Base-by-base conservation (phyloP, 1,139 yeast species). In the Scheffersomyces segobiensis region DNA sequence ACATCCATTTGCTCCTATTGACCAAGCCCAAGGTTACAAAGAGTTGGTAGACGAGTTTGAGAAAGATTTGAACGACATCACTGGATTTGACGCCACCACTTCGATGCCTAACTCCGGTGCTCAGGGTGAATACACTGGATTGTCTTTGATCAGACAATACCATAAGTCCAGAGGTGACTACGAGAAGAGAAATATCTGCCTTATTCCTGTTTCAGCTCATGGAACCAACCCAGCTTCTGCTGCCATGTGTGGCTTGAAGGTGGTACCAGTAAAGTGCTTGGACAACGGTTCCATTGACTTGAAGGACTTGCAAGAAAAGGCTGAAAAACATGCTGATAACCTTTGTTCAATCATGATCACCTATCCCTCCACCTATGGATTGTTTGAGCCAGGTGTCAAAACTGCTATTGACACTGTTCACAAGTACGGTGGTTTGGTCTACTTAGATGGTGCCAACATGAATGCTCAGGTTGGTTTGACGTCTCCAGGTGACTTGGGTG, bases 141-240 rank as follows among this genome's bases (percentile, higher is more conserved):
- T 95, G 63, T 86, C 97, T 59, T 92, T 93, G 57, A 95, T 95
- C 67, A 85, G 88, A 67, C 86, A 90, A 55, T 95, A 91, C 73
- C 86, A 90, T 67, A 86, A 86, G 62, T 79, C 90, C 46, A 82
- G 80, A 57, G 97, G 96, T 52, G 89, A 93, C 69, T 67, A 75
- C 61, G 78, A 82, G 46, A 75, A 86, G 63, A 86, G 99, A 72
- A 88, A 93, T 72, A 84, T 95, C 58, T 95, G 98, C 75, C 83
- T 95, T 71, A 95, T 95, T 66, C 99, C 99, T 17, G 97, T 93
- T 10, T 88, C 96, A 69, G 99, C 99, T 1, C 99, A 95, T 70
- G 99, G 99, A 60, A 95, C 99, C 47, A 95, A 95, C 72, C 99
- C 99, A 22, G 99, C 99, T 0, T 91, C 97, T 53, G 98, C 99